Evolutionary conservation across 106 monocot genomes (phyloP).

Genomic region (Agapanthus africanus): DNA sequence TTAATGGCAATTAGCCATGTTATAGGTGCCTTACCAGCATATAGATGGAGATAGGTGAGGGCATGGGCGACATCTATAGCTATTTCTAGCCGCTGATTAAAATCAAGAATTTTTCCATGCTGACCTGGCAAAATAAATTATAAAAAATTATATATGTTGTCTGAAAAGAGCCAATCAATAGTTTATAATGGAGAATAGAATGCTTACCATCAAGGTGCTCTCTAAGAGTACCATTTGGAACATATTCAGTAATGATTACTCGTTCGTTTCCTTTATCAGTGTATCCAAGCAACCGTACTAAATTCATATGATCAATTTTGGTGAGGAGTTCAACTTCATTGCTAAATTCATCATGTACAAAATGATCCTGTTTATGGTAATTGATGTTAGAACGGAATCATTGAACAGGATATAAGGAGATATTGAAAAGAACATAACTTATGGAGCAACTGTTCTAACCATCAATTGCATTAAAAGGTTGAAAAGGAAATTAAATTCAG

Average conservation of each 20-base stretch:
- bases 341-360: conserved; percentile 46
- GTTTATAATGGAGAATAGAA: neutral
- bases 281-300: conserved; percentile 69
- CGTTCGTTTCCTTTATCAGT: conserved; percentile 51
- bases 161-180: neutral
- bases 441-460: neutral
- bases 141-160: neutral
- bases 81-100: conserved; percentile 69
- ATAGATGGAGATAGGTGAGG: conserved; percentile 80
- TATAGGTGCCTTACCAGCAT: conserved; percentile 39
- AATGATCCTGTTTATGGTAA: conserved; percentile 36
- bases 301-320: conserved; percentile 66
- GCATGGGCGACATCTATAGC: conserved; percentile 91
- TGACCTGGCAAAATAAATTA: conserved; percentile 33
- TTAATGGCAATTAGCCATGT: too few relatives aligned
- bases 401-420: neutral
- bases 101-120: conserved; percentile 46
- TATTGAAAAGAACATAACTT: neutral
- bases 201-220: conserved; percentile 83
- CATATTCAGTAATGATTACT: conserved; percentile 69
- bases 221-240: conserved; percentile 75
- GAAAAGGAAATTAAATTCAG: neutral
- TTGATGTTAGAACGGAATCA: neutral
- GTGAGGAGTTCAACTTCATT: conserved; percentile 68
- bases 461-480: neutral